Conservation (phyloP, 768 basidiomycete genomes). For the Nevesoporus exiguus region DNA sequence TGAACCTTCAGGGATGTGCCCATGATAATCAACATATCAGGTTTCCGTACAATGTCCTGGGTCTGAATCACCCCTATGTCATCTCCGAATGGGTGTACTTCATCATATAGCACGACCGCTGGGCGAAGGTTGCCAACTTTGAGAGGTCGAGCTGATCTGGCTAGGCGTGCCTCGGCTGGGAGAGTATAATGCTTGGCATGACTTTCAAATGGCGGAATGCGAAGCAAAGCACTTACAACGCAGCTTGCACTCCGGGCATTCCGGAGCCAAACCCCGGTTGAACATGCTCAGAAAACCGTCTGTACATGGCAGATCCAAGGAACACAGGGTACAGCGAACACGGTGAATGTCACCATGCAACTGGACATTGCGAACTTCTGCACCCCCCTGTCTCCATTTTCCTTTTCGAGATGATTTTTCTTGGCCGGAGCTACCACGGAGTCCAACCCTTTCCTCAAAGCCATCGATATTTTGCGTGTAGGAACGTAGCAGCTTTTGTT, state of each 20-base stretch:
- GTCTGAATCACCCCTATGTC: slow-evolving; percentile 83
- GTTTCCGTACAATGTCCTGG: slow-evolving; percentile 70
- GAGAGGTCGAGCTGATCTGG: slow-evolving; percentile 75
- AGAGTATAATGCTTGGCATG: slow-evolving; percentile 1
- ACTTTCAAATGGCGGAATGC: neutral
- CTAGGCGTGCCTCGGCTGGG: slow-evolving; percentile 73
- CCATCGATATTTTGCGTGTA: slow-evolving; percentile 99
- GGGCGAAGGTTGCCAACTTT: slow-evolving; percentile 87
- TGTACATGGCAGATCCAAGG: slow-evolving; percentile 69
- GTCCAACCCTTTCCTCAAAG: slow-evolving; percentile 76
- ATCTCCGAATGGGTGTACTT: slow-evolving; percentile 88
- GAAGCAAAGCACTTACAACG: slow-evolving; percentile 61
- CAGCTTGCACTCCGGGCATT: slow-evolving; percentile 80
- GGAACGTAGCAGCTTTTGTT: slow-evolving; percentile 80
- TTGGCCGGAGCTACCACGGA: slow-evolving; percentile 62
- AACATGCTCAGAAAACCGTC: slow-evolving; percentile 63
- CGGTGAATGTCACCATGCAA: slow-evolving; percentile 92
- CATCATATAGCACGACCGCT: slow-evolving; percentile 92
- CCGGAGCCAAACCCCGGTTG: slow-evolving; percentile 65
- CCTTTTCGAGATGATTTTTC: slow-evolving; percentile 54
- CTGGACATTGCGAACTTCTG: slow-evolving; percentile 84
- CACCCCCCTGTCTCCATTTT: slow-evolving; percentile 62
- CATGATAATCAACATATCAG: slow-evolving; percentile 95
- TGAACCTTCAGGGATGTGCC: slow-evolving; percentile 97
- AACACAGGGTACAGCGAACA: slow-evolving; percentile 85